phyloP scores from a whole-genome alignment of 129 eudicot genomes.

The Tagetes erecta region DNA sequence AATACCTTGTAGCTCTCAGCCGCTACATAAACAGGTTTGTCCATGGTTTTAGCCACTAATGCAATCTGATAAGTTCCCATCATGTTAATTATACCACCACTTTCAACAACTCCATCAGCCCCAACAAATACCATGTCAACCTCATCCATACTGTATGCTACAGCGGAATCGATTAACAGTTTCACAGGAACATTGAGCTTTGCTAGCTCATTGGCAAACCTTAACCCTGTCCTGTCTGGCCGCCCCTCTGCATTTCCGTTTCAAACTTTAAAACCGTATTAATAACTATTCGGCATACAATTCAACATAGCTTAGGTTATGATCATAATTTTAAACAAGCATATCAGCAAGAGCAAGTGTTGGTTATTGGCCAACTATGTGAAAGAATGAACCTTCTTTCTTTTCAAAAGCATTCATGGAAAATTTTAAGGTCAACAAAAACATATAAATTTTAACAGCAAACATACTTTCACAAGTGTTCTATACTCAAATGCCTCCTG shows the following conservation, averaged over 20 bases:
- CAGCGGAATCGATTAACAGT: constrained; percentile 94
- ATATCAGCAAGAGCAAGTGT: neutral
- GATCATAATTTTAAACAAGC: neutral
- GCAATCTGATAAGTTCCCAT: constrained; percentile 99
- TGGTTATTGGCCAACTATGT: neutral
- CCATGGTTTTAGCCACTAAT: constrained; percentile 88
- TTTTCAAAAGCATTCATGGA: neutral
- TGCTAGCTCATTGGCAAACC: constrained; percentile 88
- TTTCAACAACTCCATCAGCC: constrained; percentile 97
- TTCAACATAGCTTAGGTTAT: neutral
- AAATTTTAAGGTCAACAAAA: neutral
- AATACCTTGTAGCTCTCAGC: constrained; percentile 98
- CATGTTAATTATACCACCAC: constrained; percentile 97
- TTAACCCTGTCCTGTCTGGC: constrained; percentile 90
- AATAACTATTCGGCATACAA: neutral
- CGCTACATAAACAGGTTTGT: constrained; percentile 94
- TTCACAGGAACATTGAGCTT: constrained; percentile 97
- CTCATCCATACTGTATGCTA: constrained; percentile 95
- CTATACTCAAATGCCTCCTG: too few relatives aligned
- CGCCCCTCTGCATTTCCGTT: constrained; percentile 78
- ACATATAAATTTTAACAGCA: neutral
- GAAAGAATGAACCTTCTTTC: neutral
- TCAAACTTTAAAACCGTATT: neutral
- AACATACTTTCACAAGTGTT: neutral
- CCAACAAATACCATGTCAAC: constrained; percentile 98